Percentiles rank a stretch among this genome's conserved stretches.
Conservation (phyloP, 179 eudicot species). For the Beta lomatogona region DNA sequence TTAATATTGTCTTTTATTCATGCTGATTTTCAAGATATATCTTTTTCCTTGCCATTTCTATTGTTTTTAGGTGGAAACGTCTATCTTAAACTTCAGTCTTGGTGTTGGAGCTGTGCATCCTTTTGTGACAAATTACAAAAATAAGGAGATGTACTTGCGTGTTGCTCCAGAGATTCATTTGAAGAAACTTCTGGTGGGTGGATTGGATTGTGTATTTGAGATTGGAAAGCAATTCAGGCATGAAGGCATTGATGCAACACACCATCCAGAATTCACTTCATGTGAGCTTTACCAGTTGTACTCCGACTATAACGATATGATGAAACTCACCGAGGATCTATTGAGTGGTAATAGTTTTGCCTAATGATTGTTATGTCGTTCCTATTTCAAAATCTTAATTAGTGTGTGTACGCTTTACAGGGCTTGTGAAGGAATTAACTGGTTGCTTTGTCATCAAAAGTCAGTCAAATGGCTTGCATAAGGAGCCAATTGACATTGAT, state of each 20-base stretch:
- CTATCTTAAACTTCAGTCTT: too few species aligned
- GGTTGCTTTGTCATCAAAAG: constrained; percentile 77
- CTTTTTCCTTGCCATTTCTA: too few species aligned
- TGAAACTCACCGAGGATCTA: constrained; percentile 85
- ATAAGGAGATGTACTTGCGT: too few species aligned
- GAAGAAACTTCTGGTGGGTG: constrained; percentile 73
- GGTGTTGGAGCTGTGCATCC: too few species aligned
- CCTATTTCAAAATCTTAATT: constrained; percentile 5
- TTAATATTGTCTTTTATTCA: too few species aligned
- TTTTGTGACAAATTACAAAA: too few species aligned
- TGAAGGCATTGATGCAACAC: constrained; percentile 92
- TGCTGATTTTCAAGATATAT: too few species aligned
- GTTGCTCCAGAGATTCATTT: too few species aligned
- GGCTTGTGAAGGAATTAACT: constrained; percentile 89
- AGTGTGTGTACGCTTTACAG: constrained; percentile 37
- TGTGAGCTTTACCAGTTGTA: constrained; percentile 95
- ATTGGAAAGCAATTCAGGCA: constrained; percentile 95
- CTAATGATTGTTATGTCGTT: neutral
- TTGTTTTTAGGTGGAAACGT: too few species aligned
- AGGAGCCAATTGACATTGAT: constrained; percentile 88
- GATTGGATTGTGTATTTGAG: constrained; percentile 89
- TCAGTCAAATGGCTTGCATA: constrained; percentile 75
- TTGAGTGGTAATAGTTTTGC: constrained; percentile 58
- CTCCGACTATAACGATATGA: constrained; percentile 84
- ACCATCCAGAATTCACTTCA: constrained; percentile 93